Conservation (phyloP, 2,329 filamentous ascomycete species). For the Myriosclerotinia scirpicola region DNA sequence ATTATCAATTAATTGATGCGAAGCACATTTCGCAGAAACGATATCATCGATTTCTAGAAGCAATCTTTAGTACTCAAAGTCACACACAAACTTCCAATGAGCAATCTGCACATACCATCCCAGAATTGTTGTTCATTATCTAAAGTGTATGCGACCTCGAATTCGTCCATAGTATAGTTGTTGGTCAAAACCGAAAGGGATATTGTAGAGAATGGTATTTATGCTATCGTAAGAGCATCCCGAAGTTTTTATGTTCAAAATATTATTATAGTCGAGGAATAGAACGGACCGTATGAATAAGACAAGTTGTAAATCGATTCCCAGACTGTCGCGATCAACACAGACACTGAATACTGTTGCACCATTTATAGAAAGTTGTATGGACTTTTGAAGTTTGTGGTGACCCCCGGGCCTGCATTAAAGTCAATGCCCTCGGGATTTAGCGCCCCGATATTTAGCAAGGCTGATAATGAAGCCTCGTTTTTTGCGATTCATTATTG, state of each 20-base stretch:
- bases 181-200: conserved; percentile 4
- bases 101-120: conserved; percentile 61
- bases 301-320: conserved; percentile 3
- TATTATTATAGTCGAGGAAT: conserved; percentile 18
- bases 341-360: conserved; percentile 23
- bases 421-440: background rate
- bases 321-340: conserved; percentile 24
- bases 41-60: conserved; percentile 64
- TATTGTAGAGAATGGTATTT: conserved; percentile 15
- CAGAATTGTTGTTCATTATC: conserved; percentile 87
- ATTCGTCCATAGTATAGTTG: conserved; percentile 49
- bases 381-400: conserved; percentile 18
- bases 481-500: background rate
- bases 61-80: conserved; percentile 1
- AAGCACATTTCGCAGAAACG: conserved; percentile 57
- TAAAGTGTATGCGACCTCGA: conserved; percentile 66
- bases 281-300: background rate
- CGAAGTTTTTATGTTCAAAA: conserved; percentile 24
- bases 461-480: conserved; percentile 10
- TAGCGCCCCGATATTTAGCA: conserved; percentile 12
- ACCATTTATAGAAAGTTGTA: conserved; percentile 8
- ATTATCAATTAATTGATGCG: conserved; percentile 74
- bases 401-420: background rate
- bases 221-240: conserved; percentile 37
- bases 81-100: background rate